These are phyloP conservation scores for Barbatosphaeria neglecta DNA, from an alignment of 495 filamentous ascomycete genomes.

Conservation along the genomic window DNA sequence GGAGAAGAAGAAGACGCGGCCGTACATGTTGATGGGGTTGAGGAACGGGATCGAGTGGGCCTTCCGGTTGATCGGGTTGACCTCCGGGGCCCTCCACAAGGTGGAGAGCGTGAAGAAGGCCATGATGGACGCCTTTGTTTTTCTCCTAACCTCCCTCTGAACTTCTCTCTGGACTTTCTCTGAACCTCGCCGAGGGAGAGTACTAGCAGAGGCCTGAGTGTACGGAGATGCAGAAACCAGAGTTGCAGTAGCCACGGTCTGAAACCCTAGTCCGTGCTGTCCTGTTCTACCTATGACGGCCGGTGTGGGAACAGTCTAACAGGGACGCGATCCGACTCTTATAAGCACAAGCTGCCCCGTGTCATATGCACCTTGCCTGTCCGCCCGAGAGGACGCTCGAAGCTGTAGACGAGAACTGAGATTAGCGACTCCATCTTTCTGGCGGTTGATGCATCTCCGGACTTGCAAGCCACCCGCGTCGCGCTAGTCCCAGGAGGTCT, in stretches of 20 bases:
- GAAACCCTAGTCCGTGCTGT: no score
- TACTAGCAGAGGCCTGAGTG: no score
- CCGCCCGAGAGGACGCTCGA: no score
- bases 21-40: constrained; percentile 72
- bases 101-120: constrained; percentile 24
- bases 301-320: no score
- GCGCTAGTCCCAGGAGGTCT: not conserved
- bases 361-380: no score
- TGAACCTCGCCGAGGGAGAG: no score
- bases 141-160: not conserved
- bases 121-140: constrained; percentile 18
- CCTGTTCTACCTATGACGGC: no score
- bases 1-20: constrained; percentile 86
- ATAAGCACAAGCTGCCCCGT: no score
- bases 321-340: no score
- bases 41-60: constrained; percentile 70
- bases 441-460: constrained; percentile 3
- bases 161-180: no score
- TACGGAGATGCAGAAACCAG: no score
- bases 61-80: constrained; percentile 72
- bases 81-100: constrained; percentile 46
- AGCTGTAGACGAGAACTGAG: not conserved
- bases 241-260: no score
- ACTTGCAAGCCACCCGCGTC: not conserved
- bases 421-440: not conserved